Percentiles rank a stretch among this genome's conserved stretches.
phyloP scores from a whole-genome alignment of 1,139 yeast genomes.

The Blastobotrys malaysiensis region DNA sequence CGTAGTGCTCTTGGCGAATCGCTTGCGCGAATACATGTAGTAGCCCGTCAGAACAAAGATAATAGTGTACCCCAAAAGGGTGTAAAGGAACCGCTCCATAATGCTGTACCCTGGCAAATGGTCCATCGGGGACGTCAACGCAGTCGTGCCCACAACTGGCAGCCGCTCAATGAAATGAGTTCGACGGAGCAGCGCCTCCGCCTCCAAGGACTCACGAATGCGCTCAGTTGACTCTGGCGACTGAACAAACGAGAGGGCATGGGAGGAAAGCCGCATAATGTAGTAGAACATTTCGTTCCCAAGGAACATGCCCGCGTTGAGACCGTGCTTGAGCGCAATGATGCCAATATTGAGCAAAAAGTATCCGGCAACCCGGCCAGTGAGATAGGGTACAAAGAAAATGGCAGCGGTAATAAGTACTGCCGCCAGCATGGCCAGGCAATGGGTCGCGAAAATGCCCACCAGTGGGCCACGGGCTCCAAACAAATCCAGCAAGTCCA shows the following conservation, averaged over 20 bases:
- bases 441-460: slow-evolving; percentile 18
- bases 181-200: neutral
- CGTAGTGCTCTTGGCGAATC: slow-evolving; percentile 16
- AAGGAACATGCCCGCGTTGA: neutral
- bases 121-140: neutral
- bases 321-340: neutral
- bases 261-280: neutral
- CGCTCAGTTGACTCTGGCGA: neutral
- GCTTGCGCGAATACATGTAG: slow-evolving; percentile 18
- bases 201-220: neutral
- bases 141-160: neutral
- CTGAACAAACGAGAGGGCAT: neutral
- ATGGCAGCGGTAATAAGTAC: slow-evolving; percentile 14
- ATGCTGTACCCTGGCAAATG: slow-evolving; percentile 13
- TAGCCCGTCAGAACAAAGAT: slow-evolving; percentile 12
- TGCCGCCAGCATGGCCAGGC: slow-evolving; percentile 21
- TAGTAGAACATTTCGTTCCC: slow-evolving; percentile 6
- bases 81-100: slow-evolving; percentile 15
- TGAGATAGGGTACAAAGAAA: slow-evolving; percentile 26
- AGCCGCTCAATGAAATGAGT: neutral
- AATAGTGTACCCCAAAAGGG: slow-evolving; percentile 19
- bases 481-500: slow-evolving; percentile 29
- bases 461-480: slow-evolving; percentile 32
- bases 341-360: slow-evolving; percentile 4
- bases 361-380: slow-evolving; percentile 21